phyloP scores from a whole-genome alignment of 495 filamentous ascomycete genomes.

The Tetracladium marchalianum region DNA sequence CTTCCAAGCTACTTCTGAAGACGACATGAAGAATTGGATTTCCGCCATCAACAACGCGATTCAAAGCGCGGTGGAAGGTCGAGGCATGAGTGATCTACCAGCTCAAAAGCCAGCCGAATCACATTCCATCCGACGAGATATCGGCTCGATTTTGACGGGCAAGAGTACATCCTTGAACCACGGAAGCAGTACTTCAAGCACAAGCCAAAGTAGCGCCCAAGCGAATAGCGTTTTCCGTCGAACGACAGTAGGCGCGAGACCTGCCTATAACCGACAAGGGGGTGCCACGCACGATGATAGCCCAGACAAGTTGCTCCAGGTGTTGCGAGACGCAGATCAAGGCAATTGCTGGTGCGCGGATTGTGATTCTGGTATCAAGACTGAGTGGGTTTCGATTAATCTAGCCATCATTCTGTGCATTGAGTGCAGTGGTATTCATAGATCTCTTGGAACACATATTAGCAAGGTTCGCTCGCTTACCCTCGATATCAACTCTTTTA shows the following conservation, averaged over 20 bases:
- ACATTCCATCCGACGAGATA: slow-evolving; percentile 59
- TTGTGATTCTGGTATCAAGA: slow-evolving; percentile 81
- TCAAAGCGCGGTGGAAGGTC: slow-evolving; percentile 87
- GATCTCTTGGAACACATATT: slow-evolving; percentile 93
- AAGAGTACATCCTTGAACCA: slow-evolving; percentile 73
- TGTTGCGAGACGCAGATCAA: slow-evolving; percentile 81
- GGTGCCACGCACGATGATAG: slow-evolving; percentile 69
- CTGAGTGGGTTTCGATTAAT: slow-evolving; percentile 99
- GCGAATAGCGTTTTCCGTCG: slow-evolving; percentile 55
- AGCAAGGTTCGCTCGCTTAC: slow-evolving; percentile 95
- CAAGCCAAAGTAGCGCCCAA: slow-evolving; percentile 18
- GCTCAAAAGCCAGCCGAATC: slow-evolving; percentile 36
- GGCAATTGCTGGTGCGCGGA: slow-evolving; percentile 94
- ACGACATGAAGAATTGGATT: slow-evolving; percentile 98
- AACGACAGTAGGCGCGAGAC: slow-evolving; percentile 82
- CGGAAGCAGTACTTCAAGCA: slow-evolving; percentile 31
- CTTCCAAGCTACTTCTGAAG: slow-evolving; percentile 95
- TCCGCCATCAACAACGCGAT: slow-evolving; percentile 93
- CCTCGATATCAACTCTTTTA: slow-evolving; percentile 90
- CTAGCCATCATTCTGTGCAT: slow-evolving; percentile 95
- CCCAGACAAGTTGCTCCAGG: slow-evolving; percentile 73
- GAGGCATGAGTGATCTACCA: slow-evolving; percentile 43
- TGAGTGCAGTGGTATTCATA: slow-evolving; percentile 95
- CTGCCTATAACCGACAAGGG: slow-evolving; percentile 56
- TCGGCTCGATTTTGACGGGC: slow-evolving; percentile 87